phyloP scores from a whole-genome alignment of 805 yeast species.

The Candida sonorensis region DNA sequence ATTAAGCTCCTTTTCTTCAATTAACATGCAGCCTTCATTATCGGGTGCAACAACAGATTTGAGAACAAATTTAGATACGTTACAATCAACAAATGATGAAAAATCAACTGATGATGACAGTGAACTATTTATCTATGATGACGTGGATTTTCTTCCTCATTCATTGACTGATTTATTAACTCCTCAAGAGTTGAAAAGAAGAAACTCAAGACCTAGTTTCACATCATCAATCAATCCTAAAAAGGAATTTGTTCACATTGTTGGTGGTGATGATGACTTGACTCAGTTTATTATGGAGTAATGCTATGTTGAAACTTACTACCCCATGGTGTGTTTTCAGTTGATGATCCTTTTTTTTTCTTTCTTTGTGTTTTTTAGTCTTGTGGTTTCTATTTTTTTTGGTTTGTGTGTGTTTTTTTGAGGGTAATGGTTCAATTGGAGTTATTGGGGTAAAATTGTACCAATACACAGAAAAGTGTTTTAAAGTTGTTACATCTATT shows the following conservation, averaged over 20 bases:
- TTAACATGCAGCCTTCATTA: background rate
- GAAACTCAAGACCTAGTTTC: constrained; percentile 43
- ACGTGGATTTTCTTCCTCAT: constrained; percentile 78
- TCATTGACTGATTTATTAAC: constrained; percentile 75
- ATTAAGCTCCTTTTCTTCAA: background rate
- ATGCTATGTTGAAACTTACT: too few species aligned
- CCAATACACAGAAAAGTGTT: too few species aligned
- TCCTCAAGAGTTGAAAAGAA: constrained; percentile 67
- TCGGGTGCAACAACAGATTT: too few species aligned
- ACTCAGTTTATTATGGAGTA: constrained; percentile 32
- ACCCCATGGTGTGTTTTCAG: background rate
- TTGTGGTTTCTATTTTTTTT: background rate
- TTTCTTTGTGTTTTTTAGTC: background rate
- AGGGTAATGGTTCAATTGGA: too few species aligned
- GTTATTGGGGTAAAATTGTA: too few species aligned
- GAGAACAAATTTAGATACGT: too few species aligned
- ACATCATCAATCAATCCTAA: constrained; percentile 3
- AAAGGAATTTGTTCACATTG: constrained; percentile 8
- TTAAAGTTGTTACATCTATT: too few species aligned
- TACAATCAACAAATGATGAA: constrained; percentile 18
- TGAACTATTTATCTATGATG: too few species aligned
- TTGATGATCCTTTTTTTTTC: background rate
- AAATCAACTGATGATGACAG: constrained; percentile 19
- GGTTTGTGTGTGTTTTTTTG: too few species aligned
- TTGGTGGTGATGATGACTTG: constrained; percentile 23